Conservation (phyloP, 768 basidiomycete species). For the Calocybe cyanea region DNA sequence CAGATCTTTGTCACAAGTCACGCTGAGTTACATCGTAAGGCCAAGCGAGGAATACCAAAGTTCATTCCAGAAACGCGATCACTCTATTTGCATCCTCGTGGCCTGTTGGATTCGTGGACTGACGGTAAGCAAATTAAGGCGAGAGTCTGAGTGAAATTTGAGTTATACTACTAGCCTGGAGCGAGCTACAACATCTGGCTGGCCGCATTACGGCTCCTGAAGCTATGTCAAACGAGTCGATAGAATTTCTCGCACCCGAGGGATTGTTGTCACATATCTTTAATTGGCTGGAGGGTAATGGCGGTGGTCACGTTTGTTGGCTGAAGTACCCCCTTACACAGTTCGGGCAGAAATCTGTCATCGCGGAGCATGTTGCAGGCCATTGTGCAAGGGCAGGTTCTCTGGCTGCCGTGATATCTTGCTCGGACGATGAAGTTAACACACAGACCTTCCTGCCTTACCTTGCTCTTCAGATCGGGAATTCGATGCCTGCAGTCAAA, state of each 20-base stretch:
- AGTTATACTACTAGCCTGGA: slow-evolving; percentile 8
- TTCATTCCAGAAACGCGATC: slow-evolving; percentile 11
- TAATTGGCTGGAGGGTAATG: slow-evolving; percentile 13
- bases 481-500: slow-evolving; percentile 14
- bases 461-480: slow-evolving; percentile 13
- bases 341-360: slow-evolving; percentile 9
- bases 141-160: background rate
- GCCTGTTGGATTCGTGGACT: slow-evolving; percentile 12
- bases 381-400: slow-evolving; percentile 8
- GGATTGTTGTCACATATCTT: slow-evolving; percentile 11
- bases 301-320: slow-evolving; percentile 13
- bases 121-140: slow-evolving; percentile 9
- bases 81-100: slow-evolving; percentile 10
- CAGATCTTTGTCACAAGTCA: slow-evolving; percentile 14
- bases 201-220: background rate
- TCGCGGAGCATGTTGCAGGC: slow-evolving; percentile 11
- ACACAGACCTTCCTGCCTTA: slow-evolving; percentile 9
- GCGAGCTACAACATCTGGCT: slow-evolving; percentile 8
- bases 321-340: slow-evolving; percentile 14
- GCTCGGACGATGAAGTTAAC: slow-evolving; percentile 5
- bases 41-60: slow-evolving; percentile 11
- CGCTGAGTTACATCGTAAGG: slow-evolving; percentile 12
- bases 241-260: slow-evolving; percentile 8
- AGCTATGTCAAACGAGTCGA: background rate
- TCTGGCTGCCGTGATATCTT: slow-evolving; percentile 9